Percentiles rank a stretch among this genome's conserved stretches.
These are phyloP conservation scores for Trametes sp. DNA, from an alignment of 1,284 basidiomycete species.

Conservation along the genomic window DNA sequence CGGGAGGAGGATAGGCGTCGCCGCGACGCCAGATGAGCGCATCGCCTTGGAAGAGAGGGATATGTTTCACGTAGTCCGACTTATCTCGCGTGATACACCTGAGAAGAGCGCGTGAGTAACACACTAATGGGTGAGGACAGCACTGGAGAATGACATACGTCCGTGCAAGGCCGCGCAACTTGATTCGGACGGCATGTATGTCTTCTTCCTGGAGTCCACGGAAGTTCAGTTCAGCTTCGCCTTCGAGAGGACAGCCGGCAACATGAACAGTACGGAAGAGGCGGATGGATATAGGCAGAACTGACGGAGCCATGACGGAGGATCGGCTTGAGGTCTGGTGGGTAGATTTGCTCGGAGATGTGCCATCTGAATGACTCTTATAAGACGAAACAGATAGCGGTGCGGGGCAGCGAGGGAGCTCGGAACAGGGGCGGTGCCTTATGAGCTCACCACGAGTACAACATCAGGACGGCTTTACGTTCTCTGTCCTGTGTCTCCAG, in stretches of 20 bases:
- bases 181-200: slow-evolving; percentile 34
- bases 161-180: slow-evolving; percentile 30
- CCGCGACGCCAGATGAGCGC: slow-evolving; percentile 34
- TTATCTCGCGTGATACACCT: slow-evolving; percentile 17
- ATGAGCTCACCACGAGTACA: neutral
- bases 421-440: neutral
- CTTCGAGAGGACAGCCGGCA: slow-evolving; percentile 27
- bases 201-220: slow-evolving; percentile 28
- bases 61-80: neutral
- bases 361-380: neutral
- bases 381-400: neutral
- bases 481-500: neutral
- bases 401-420: neutral
- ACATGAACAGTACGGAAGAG: slow-evolving; percentile 10
- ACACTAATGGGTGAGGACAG: neutral
- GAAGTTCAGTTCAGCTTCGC: slow-evolving; percentile 34
- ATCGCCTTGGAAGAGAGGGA: slow-evolving; percentile 13
- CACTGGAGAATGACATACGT: slow-evolving; percentile 30
- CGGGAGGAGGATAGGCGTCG: slow-evolving; percentile 30
- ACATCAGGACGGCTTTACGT: neutral
- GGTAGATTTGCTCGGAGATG: neutral
- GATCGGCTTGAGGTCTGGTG: neutral
- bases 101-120: neutral
- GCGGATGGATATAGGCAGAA: neutral
- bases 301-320: neutral